These are phyloP conservation scores for Phaeophleospora eucalypticola DNA, from an alignment of 2,329 filamentous ascomycete genomes.

Conservation along the genomic window DNA sequence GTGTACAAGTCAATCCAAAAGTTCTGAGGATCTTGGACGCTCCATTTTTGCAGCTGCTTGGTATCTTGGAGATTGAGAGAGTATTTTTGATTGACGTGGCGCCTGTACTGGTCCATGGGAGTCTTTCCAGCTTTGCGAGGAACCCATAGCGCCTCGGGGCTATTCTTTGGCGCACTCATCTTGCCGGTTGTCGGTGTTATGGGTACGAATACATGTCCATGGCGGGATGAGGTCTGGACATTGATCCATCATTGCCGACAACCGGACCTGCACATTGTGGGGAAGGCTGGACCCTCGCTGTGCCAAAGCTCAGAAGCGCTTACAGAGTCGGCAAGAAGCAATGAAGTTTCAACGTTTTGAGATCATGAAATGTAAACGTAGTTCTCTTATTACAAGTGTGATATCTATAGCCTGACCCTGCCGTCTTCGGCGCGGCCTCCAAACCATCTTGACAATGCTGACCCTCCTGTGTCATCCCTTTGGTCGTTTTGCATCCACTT, in stretches of 20 bases:
- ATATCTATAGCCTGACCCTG: slow-evolving; percentile 28
- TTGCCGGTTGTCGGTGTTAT: too few species aligned
- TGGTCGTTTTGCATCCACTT: slow-evolving; percentile 70
- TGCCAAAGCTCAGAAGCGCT: too few species aligned
- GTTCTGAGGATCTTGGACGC: slow-evolving; percentile 37
- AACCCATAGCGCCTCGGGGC: slow-evolving; percentile 25
- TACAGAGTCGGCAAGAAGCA: too few species aligned
- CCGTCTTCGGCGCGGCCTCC: slow-evolving; percentile 31
- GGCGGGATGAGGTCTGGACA: too few species aligned
- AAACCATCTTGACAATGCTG: slow-evolving; percentile 31
- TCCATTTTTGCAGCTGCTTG: slow-evolving; percentile 40
- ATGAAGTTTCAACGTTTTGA: too few species aligned
- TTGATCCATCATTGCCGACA: too few species aligned
- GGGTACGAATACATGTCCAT: too few species aligned
- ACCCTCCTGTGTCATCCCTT: slow-evolving; percentile 18
- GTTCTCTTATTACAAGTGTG: too few species aligned
- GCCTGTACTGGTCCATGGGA: slow-evolving; percentile 30
- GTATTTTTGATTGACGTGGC: slow-evolving; percentile 30
- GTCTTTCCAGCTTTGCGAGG: slow-evolving; percentile 20
- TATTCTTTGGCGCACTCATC: not conserved
- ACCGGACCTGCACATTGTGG: too few species aligned
- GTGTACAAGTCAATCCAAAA: slow-evolving; percentile 44
- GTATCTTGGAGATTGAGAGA: slow-evolving; percentile 24
- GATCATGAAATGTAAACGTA: too few species aligned
- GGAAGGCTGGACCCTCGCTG: too few species aligned